These are phyloP conservation scores for Nannizziopsis barbatae DNA, from an alignment of 2,329 filamentous ascomycete species.

Conservation along the genomic window DNA sequence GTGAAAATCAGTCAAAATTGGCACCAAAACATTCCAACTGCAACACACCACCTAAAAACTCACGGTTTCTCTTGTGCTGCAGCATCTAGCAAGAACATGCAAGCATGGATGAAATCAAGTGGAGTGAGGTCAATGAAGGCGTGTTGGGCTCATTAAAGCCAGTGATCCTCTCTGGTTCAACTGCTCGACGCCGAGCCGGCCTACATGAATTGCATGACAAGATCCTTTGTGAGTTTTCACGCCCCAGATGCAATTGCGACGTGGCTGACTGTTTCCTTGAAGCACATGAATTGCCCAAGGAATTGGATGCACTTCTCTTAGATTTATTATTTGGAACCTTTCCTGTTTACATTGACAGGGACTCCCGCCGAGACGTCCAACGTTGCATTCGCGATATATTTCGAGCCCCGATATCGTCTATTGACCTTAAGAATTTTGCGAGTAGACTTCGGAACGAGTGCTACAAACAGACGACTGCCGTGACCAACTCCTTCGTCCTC, in stretches of 20 bases:
- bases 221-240: conserved; percentile 27
- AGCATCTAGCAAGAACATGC: conserved; percentile 24
- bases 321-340: conserved; percentile 77
- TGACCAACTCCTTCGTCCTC: conserved; percentile 73
- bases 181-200: conserved; percentile 30
- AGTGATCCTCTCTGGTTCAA: conserved; percentile 35
- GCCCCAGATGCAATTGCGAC: background rate
- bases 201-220: conserved; percentile 37
- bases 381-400: conserved; percentile 63
- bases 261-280: conserved; percentile 14
- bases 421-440: conserved; percentile 47
- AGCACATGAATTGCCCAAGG: conserved; percentile 27
- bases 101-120: conserved; percentile 36
- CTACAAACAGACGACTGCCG: conserved; percentile 63
- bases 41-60: background rate
- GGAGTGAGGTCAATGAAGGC: conserved; percentile 36
- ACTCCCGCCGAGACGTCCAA: conserved; percentile 73
- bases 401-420: conserved; percentile 44
- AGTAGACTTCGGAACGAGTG: conserved; percentile 59
- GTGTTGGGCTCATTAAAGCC: conserved; percentile 30
- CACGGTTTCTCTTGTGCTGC: conserved; percentile 12
- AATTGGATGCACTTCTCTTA: conserved; percentile 42
- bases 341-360: conserved; percentile 72
- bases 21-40: background rate
- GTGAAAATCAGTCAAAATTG: background rate